Conservation (phyloP, 106 monocot species). For the Acorus calamus region DNA sequence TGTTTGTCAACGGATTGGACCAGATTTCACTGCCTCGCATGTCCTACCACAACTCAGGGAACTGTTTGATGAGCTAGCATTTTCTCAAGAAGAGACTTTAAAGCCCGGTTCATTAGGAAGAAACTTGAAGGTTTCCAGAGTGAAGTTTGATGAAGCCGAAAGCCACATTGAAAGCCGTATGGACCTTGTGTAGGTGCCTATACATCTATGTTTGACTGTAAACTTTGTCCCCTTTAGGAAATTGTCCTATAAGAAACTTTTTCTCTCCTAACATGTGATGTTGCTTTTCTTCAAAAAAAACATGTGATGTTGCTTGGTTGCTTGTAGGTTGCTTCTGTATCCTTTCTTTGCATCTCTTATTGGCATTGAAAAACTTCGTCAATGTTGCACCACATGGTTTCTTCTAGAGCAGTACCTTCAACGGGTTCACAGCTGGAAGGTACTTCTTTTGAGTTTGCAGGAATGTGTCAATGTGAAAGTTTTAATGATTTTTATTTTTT, state of each 20-base stretch:
- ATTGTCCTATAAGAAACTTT: not conserved
- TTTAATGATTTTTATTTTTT: not conserved
- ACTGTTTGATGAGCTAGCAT: slow-evolving; percentile 81
- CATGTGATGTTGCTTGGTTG: not conserved
- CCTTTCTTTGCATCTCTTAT: slow-evolving; percentile 72
- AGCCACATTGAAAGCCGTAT: slow-evolving; percentile 40
- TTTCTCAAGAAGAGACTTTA: slow-evolving; percentile 35
- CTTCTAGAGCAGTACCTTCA: slow-evolving; percentile 87
- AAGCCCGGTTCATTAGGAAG: slow-evolving; percentile 17
- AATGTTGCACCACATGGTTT: slow-evolving; percentile 78
- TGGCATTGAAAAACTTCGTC: slow-evolving; percentile 90
- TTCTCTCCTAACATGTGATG: not conserved
- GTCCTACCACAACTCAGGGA: slow-evolving; percentile 74
- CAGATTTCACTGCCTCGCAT: slow-evolving; percentile 52
- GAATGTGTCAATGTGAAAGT: not conserved
- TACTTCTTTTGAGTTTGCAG: slow-evolving; percentile 2
- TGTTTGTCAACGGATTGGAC: slow-evolving; percentile 71
- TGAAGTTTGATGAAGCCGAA: slow-evolving; percentile 24
- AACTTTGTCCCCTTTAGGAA: too few relatives aligned
- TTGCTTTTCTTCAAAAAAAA: too few relatives aligned
- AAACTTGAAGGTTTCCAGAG: slow-evolving; percentile 19
- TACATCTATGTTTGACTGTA: too few relatives aligned
- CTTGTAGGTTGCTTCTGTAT: slow-evolving; percentile 68
- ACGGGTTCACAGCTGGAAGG: slow-evolving; percentile 72
- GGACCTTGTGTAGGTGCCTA: slow-evolving; percentile 70